Evolutionary conservation across 2,329 filamentous ascomycete genomes (phyloP).

Genomic region (Colletotrichum sp.): DNA sequence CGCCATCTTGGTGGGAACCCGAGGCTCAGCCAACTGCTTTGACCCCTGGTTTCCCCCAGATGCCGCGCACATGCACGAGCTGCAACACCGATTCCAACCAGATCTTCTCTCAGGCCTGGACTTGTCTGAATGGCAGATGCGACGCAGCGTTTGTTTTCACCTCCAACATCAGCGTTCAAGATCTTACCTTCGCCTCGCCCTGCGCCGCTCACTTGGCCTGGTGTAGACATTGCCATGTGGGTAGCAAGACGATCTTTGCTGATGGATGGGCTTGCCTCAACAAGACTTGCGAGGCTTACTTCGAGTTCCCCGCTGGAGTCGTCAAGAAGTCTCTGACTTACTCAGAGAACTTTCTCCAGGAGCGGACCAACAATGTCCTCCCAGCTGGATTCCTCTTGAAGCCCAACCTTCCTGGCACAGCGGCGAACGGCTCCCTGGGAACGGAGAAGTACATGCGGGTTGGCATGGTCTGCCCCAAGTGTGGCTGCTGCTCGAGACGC

Average conservation of each 20-base stretch:
- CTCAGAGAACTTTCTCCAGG: slow-evolving; percentile 60
- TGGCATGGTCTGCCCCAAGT: slow-evolving; percentile 71
- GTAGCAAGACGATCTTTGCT: slow-evolving; percentile 41
- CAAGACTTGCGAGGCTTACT: slow-evolving; percentile 56
- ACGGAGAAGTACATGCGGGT: slow-evolving; percentile 58
- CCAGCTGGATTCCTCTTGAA: slow-evolving; percentile 35
- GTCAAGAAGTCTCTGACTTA: slow-evolving; percentile 49
- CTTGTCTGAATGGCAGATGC: slow-evolving; percentile 31
- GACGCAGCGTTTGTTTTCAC: slow-evolving; percentile 5
- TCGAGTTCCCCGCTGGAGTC: slow-evolving; percentile 32
- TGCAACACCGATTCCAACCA: slow-evolving; percentile 46
- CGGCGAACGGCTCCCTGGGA: slow-evolving; percentile 38
- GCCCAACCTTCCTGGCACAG: slow-evolving; percentile 40
- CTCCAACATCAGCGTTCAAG: neutral
- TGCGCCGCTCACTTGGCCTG: slow-evolving; percentile 9
- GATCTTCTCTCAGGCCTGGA: slow-evolving; percentile 35
- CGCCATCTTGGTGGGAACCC: slow-evolving; percentile 65
- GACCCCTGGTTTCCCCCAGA: neutral
- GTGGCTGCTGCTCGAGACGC: slow-evolving; percentile 65
- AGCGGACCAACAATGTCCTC: slow-evolving; percentile 50
- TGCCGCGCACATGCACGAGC: slow-evolving; percentile 34
- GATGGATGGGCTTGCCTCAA: slow-evolving; percentile 34
- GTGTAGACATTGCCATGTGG: slow-evolving; percentile 37
- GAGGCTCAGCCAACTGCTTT: slow-evolving; percentile 23
- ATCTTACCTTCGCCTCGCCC: slow-evolving; percentile 11